phyloP scores from a whole-genome alignment of 208 protist species.

The Acanthamoeba healyi region DNA sequence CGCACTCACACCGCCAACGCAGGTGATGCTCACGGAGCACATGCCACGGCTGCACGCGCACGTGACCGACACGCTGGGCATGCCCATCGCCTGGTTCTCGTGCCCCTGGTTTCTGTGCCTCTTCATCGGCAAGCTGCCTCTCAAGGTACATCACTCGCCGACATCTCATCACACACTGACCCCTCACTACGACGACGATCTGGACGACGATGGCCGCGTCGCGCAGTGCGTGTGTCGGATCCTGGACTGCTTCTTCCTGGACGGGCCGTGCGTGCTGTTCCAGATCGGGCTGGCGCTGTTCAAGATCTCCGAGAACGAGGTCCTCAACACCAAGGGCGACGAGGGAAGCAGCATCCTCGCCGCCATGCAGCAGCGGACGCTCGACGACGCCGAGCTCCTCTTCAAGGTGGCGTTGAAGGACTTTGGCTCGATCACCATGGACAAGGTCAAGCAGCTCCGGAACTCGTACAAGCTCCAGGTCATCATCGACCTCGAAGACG shows the following conservation, averaged over 20 bases:
- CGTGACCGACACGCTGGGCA: conserved; percentile 26
- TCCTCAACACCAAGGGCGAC: conserved; percentile 25
- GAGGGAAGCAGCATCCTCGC: conserved; percentile 4
- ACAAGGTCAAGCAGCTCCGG: conserved; percentile 60
- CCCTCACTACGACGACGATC: too few species aligned
- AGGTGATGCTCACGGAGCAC: conserved; percentile 38
- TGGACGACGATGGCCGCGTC: too few species aligned
- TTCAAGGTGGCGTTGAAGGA: conserved; percentile 52
- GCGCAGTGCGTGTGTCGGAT: conserved; percentile 50
- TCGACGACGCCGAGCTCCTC: conserved; percentile 6
- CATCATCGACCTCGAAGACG: conserved; percentile 61
- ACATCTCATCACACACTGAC: too few species aligned
- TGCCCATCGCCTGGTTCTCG: conserved; percentile 67
- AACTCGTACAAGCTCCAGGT: conserved; percentile 69
- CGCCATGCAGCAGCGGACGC: not conserved
- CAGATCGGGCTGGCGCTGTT: conserved; percentile 63
- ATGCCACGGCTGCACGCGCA: conserved; percentile 33
- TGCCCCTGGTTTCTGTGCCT: conserved; percentile 70
- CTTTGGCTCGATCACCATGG: conserved; percentile 54
- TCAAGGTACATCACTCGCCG: too few species aligned
- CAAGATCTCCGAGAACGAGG: conserved; percentile 63
- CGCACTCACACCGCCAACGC: too few species aligned
- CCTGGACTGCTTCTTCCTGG: conserved; percentile 64
- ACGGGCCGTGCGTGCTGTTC: conserved; percentile 69
- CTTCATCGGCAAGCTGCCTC: conserved; percentile 67